Base-by-base conservation (phyloP, 2,329 filamentous ascomycete species). In the Cryphonectria radicalis region DNA sequence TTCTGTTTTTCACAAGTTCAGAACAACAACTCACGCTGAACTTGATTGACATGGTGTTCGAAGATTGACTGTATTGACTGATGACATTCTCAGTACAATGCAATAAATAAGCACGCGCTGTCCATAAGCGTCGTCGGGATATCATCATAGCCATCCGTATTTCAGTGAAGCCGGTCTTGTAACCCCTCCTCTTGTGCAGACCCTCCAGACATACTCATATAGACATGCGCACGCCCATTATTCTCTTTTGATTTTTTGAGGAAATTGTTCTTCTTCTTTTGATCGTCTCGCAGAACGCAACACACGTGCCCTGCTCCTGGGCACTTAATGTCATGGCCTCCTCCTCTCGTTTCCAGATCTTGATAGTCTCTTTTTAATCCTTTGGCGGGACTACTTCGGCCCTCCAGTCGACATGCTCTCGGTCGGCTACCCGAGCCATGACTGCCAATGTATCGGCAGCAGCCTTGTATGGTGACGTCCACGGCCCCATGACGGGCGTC, bases 321-420 rank as follows among this genome's bases (percentile, higher is more conserved):
- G 13, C 28, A 28, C 28, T 59, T 42, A 35, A 43, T 59, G 10
- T 46, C n/a, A 13, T 46, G 28, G 42, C 55, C 63, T n/a, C 53
- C 43, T 7, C 59, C 14, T 42, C 46, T 35, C 43, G 50, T 62
- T 40, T 25, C 19, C 35, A 13, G 10, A 32, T 17, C 32, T 43
- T 19, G 14, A 37, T 28, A n/a, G 14, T 19, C 19, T 53, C 5
- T 32, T 19, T 8, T 68, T 17, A 50, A 4, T 73, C 72, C 3
- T 63, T 72, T 22, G 72, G 64, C 14, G 70, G 72, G 46, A 75
- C 73, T 37, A 83, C 76, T 74, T 82, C 79, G 1, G 83, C 80
- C n/a, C 76, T 75, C 86, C 85, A 88, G 25, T 81, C 77, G n/a
- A 86, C 81, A 6, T 77, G 77, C 71, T 87, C 84, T 3, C 82